Base-by-base conservation (phyloP, 805 yeast genomes). In the Sugiyamaella qingdaonensis region DNA sequence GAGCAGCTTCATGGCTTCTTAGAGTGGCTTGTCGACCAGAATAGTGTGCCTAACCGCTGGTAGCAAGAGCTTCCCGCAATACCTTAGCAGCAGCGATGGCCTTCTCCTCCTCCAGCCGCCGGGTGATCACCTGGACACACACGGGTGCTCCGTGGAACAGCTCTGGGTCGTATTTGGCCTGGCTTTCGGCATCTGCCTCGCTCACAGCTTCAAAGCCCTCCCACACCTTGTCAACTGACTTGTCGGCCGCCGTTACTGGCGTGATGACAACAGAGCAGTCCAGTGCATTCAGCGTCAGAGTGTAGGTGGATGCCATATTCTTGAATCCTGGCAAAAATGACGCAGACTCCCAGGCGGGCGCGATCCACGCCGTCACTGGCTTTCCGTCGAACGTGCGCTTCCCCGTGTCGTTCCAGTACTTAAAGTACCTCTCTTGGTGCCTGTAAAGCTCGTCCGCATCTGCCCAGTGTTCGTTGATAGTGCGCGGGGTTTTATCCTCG, bases 71-170 rank as follows among this genome's bases (percentile, higher is more conserved):
- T 14, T 48, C 55, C 33, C 55, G 39, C 13, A 54, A 18, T 9
- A 48, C 46, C 21, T 42, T 46, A 2, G 59, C 59, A 56, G 76
- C 61, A 11, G 46, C 73, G 31, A 81, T 64, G 2, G 76, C 76
- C 60, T 78, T 77, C 60, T 84, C 88, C 60, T 84, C 89, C 54
- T 81, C 76, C 53, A 75, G 77, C 51, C 83, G 71, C 53, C 78
- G 71, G 29, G 83, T 77, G 21, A 80, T 73, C 16, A 84, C 58
- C 63, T 84, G 88, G 10, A 82, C 58, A 3, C 76, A 70, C 3
- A 82, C 80, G 0, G 87, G 85, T 61, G 79, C 79, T 2, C 80
- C 81, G 54, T 74, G 69, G 49, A 65, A 69, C 44, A 73, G 65
- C 49, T 75, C 78, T 4, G 81, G 75, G 51, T 78, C 72, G 66